phyloP scores from a whole-genome alignment of 495 filamentous ascomycete genomes.

The Aspergillus wentii region DNA sequence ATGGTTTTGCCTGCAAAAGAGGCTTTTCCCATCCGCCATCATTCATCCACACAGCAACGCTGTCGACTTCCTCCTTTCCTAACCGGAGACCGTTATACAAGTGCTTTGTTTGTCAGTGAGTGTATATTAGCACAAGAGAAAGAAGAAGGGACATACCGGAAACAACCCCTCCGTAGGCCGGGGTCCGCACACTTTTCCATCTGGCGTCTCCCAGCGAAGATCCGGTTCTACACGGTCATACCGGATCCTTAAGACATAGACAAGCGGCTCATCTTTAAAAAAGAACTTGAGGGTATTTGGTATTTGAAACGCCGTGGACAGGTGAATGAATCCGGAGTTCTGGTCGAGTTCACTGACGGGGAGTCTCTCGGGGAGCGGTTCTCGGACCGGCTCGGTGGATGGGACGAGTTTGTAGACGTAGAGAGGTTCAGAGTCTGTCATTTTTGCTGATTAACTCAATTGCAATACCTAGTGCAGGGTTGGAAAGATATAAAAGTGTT shows the following conservation, averaged over 20 bases:
- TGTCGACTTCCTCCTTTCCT: conserved; percentile 40
- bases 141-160: conserved; percentile 25
- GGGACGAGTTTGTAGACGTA: conserved; percentile 44
- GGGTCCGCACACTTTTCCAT: conserved; percentile 34
- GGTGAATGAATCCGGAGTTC: conserved; percentile 36
- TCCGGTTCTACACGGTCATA: conserved; percentile 53
- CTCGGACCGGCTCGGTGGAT: conserved; percentile 32
- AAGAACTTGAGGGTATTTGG: conserved; percentile 53
- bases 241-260: conserved; percentile 71
- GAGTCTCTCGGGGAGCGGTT: conserved; percentile 37
- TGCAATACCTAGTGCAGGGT: too few species aligned
- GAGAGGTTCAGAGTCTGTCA: conserved; percentile 26
- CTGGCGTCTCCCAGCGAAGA: conserved; percentile 39
- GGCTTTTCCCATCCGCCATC: conserved; percentile 41
- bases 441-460: too few species aligned
- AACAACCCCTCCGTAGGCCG: conserved; percentile 41
- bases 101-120: conserved; percentile 23
- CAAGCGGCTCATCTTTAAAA: conserved; percentile 66
- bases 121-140: neutral
- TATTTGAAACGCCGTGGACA: conserved; percentile 36
- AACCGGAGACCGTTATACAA: conserved; percentile 42
- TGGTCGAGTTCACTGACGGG: conserved; percentile 39
- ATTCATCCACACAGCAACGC: conserved; percentile 40
- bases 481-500: too few species aligned
- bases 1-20: conserved; percentile 30